Conservation (phyloP, 2,329 filamentous ascomycete species). For the Calonectria ilicicola region DNA sequence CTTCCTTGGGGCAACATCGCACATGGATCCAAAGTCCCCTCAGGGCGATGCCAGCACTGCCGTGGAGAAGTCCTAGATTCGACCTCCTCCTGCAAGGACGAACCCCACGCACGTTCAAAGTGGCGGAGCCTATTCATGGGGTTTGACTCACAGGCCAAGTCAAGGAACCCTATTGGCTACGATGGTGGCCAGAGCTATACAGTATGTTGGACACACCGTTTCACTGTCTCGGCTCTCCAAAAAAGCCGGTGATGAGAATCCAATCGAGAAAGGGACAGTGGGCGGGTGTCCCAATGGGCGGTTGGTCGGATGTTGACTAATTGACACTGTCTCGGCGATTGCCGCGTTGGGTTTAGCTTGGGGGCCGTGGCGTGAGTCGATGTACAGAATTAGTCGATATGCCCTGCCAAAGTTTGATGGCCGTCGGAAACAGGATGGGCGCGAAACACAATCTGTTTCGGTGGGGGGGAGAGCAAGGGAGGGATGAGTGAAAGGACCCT, state of each 20-base stretch:
- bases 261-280: not conserved
- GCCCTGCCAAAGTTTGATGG: not conserved
- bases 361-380: constrained; percentile 2
- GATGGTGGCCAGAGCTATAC: not conserved
- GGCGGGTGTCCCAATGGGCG: not conserved
- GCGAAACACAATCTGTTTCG: not conserved
- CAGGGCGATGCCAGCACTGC: not conserved
- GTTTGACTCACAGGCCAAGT: constrained; percentile 11
- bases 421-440: not conserved
- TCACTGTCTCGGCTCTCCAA: not conserved
- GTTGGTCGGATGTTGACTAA: not conserved
- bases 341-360: not conserved
- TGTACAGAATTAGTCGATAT: not conserved
- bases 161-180: not conserved
- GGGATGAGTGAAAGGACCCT: too few species aligned
- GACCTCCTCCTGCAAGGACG: constrained; percentile 1
- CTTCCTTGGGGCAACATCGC: not conserved
- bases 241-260: not conserved
- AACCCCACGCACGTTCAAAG: not conserved
- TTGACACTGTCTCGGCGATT: not conserved
- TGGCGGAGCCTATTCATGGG: not conserved
- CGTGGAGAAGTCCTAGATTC: constrained; percentile 18
- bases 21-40: not conserved
- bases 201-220: not conserved
- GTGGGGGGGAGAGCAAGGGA: not conserved